phyloP scores from a whole-genome alignment of 1,284 basidiomycete genomes.

The Trametes pubescens region DNA sequence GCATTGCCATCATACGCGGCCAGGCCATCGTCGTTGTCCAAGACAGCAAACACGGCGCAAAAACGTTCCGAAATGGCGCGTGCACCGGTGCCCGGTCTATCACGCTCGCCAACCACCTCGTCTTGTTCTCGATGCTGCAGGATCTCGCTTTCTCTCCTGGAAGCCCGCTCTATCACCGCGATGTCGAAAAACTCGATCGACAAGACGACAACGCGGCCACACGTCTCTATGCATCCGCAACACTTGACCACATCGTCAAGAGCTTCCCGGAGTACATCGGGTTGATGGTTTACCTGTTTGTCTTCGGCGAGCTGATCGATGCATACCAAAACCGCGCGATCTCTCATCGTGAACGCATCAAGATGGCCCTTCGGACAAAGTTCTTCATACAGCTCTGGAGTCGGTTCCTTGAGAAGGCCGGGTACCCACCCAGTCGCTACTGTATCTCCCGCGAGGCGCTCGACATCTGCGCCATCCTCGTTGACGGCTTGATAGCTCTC shows the following conservation, averaged over 20 bases:
- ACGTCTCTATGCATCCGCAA: conserved; percentile 37
- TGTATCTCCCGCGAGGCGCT: conserved; percentile 46
- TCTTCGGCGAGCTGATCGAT: conserved; percentile 38
- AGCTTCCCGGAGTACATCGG: conserved; percentile 27
- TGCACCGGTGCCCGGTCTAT: conserved; percentile 39
- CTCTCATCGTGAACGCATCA: conserved; percentile 39
- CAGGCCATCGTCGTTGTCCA: conserved; percentile 37
- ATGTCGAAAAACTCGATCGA: conserved; percentile 47
- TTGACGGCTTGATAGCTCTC: conserved; percentile 43
- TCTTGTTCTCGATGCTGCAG: conserved; percentile 10
- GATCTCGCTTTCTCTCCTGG: conserved; percentile 9
- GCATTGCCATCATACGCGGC: conserved; percentile 25
- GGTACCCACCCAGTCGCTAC: conserved; percentile 36
- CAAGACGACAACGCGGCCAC: conserved; percentile 53
- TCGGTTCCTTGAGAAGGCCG: conserved; percentile 34
- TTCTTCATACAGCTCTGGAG: conserved; percentile 50
- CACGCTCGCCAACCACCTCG: conserved; percentile 33
- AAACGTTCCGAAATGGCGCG: conserved; percentile 43
- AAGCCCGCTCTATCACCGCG: conserved; percentile 42
- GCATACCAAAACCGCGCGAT: conserved; percentile 38
- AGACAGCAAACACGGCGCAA: conserved; percentile 44
- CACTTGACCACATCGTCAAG: conserved; percentile 24
- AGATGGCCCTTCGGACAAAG: conserved; percentile 43
- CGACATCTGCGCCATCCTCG: conserved; percentile 42
- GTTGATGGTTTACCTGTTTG: conserved; percentile 35